Base-by-base conservation (phyloP, 371 early-diverging fungal species). In the Fennellomyces sp. region DNA sequence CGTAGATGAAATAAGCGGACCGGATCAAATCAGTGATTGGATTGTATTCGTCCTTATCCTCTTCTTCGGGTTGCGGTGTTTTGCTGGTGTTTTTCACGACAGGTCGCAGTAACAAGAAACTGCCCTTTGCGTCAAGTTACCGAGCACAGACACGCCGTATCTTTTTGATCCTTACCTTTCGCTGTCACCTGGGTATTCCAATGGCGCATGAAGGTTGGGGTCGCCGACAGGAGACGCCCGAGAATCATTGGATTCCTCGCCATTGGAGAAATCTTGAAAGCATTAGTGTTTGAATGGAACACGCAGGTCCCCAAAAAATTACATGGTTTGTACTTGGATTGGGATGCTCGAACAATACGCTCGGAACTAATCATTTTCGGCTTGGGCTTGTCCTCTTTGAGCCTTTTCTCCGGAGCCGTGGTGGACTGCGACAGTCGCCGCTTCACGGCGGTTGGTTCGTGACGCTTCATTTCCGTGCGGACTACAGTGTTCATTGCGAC, bases 1-100 rank as follows among this genome's bases (percentile, higher is more conserved):
- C 76, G 52, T 83, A 88, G 25, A 94, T 89, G 42, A 82, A 71
- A 25, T 78, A 78, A 25, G 84, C 85, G 0, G 94, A 91, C 5
- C 75, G 70, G 49, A 91, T 78, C 11, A 96, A 66, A 54, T 96
- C 95, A 7, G 79, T 80, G 21, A 93, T 80, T 0, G 96, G 95
- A 58, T 88, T 81, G 65, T 92, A 94, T 66, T 94, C 95, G 60
- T 88, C 87, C 56, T 84, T 82, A 47, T 84, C 85, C 36, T 85
- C 84, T 31, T 74, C 67, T 29, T 82, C 82, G 11, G 63, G 60
- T 1, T 73, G 74, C 15, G 60, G 47, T 23, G 41, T 51, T 62
- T 51, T 36, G 51, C 48, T 53, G 11, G 64, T 54, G 28, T 68
- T 73, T 41, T 66, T 69, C 4, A 70, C 19, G 1, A 78, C 76